Conservation (phyloP, 129 eudicot genomes). For the Flaveria bidentis region DNA sequence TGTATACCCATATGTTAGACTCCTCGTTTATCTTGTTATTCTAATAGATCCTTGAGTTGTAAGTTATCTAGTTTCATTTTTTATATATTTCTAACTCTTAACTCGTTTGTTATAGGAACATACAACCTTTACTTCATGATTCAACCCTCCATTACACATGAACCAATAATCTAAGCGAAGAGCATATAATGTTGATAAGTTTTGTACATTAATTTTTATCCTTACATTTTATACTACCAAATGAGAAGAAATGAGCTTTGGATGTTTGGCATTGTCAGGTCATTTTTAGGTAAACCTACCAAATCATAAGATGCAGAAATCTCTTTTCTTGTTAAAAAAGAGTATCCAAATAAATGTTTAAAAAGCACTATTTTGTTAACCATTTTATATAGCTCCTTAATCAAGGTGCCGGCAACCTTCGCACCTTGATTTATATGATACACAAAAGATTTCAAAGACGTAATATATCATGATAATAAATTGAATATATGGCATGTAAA, state of each 20-base stretch:
- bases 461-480: background rate
- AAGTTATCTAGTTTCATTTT: too few relatives aligned
- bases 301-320: background rate
- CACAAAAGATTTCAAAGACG: background rate
- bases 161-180: background rate
- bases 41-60: too few relatives aligned
- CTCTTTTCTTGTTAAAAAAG: background rate
- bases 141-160: background rate
- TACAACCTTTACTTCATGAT: too few relatives aligned
- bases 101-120: too few relatives aligned
- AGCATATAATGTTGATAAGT: background rate
- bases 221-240: background rate
- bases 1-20: too few relatives aligned
- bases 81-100: too few relatives aligned
- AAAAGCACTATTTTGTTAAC: background rate
- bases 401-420: background rate
- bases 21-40: too few relatives aligned
- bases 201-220: background rate
- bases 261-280: constrained; percentile 8
- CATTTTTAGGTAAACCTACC: background rate
- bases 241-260: background rate
- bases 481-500: background rate
- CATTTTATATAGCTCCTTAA: background rate
- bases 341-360: background rate
- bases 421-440: background rate